phyloP scores from a whole-genome alignment of 306 rosid species.

The Canavalia ensiformis region DNA sequence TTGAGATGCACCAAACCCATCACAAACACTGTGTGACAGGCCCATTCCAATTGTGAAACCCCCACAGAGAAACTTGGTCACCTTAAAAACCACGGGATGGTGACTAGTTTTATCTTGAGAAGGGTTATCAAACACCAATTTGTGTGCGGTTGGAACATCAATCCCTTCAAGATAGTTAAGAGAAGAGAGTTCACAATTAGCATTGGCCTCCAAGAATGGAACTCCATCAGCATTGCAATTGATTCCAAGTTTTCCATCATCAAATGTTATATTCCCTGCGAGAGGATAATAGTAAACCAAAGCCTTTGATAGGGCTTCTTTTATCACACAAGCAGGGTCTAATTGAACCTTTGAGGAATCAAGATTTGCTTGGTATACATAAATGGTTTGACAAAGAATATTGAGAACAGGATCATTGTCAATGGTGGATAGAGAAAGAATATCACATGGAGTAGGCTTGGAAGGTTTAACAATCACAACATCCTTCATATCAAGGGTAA shows the following conservation, averaged over 20 bases:
- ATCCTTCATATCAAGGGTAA: conserved; percentile 44
- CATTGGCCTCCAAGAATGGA: conserved; percentile 60
- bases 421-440: conserved; percentile 55
- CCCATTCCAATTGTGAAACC: conserved; percentile 67
- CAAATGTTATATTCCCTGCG: conserved; percentile 54
- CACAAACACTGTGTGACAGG: conserved; percentile 62
- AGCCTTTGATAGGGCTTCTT: conserved; percentile 59
- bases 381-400: conserved; percentile 47
- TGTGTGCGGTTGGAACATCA: conserved; percentile 50
- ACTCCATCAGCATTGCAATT: conserved; percentile 62
- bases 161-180: conserved; percentile 58
- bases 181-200: conserved; percentile 58
- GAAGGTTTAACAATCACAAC: conserved; percentile 53
- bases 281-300: conserved; percentile 61
- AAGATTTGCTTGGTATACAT: conserved; percentile 49
- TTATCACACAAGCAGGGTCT: conserved; percentile 53
- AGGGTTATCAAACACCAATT: conserved; percentile 50
- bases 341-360: conserved; percentile 22
- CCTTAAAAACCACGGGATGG: conserved; percentile 54
- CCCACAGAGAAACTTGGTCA: conserved; percentile 63
- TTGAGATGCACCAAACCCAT: conserved; percentile 59
- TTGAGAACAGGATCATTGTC: conserved; percentile 50
- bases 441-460: conserved; percentile 47
- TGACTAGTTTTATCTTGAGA: conserved; percentile 46
- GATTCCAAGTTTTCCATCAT: conserved; percentile 55